Percentiles rank a stretch among this genome's conserved stretches.
These are phyloP conservation scores for Cicer bijugum DNA, from an alignment of 306 rosid species.

Conservation along the genomic window DNA sequence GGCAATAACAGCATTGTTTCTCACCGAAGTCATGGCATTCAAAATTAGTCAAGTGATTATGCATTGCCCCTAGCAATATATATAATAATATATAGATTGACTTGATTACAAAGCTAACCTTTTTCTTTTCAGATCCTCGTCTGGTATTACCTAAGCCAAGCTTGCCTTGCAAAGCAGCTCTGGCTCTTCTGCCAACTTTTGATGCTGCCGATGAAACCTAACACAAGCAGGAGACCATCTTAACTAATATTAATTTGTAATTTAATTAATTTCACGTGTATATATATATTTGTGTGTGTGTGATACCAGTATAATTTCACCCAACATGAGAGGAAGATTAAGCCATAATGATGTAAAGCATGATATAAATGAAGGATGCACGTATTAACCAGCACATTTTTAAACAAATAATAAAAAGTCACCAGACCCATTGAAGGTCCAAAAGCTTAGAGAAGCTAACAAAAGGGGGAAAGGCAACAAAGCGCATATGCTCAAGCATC, in stretches of 20 bases:
- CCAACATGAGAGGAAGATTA: constrained; percentile 30
- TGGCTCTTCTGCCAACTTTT: constrained; percentile 74
- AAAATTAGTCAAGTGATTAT: constrained; percentile 26
- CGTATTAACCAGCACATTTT: constrained; percentile 16
- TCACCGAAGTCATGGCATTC: constrained; percentile 33
- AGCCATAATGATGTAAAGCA: constrained; percentile 7
- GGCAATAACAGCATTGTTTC: constrained; percentile 9
- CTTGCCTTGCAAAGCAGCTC: constrained; percentile 62
- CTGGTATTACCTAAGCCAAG: constrained; percentile 58
- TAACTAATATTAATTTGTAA: constrained; percentile 12
- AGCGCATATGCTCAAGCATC: constrained; percentile 9
- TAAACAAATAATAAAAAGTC: constrained; percentile 8
- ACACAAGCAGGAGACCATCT: constrained; percentile 16
- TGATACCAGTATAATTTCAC: constrained; percentile 21
- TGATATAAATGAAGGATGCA: not conserved
- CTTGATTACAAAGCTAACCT: constrained; percentile 50
- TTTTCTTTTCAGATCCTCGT: constrained; percentile 83
- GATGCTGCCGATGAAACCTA: constrained; percentile 69
- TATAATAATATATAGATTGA: constrained; percentile 14
- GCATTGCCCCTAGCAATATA: constrained; percentile 5
- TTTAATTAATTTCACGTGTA: not conserved
- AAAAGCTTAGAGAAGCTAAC: constrained; percentile 1
- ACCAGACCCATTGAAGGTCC: constrained; percentile 4
- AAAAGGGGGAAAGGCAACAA: not conserved
- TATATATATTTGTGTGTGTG: not conserved